Conservation (phyloP, 192 early-diverging fungal species). For the Linnemannia zychae region DNA sequence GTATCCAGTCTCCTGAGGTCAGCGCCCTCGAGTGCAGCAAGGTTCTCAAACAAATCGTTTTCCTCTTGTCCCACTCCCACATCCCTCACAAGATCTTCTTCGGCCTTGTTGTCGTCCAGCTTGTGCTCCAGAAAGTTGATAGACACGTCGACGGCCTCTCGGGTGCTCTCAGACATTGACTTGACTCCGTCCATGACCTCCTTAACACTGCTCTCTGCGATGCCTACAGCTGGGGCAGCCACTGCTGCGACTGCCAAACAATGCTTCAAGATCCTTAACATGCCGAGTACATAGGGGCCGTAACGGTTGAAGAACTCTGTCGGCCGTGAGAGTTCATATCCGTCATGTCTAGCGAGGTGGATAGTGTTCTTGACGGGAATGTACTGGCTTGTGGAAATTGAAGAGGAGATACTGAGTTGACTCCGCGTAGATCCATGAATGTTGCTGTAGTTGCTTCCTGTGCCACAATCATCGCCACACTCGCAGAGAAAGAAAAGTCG, state of each 20-base stretch:
- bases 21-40: constrained; percentile 28
- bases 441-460: not conserved
- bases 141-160: constrained; percentile 1
- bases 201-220: not conserved
- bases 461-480: constrained; percentile 1
- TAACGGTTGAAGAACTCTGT: constrained; percentile 23
- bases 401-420: not conserved
- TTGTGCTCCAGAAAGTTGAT: constrained; percentile 15
- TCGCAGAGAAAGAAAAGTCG: constrained; percentile 23
- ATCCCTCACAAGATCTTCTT: not conserved
- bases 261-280: constrained; percentile 12
- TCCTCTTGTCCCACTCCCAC: not conserved
- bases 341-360: constrained; percentile 20
- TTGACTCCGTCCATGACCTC: not conserved
- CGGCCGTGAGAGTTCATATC: constrained; percentile 8
- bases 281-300: constrained; percentile 8
- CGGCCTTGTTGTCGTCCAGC: not conserved
- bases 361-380: not conserved
- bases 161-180: not conserved
- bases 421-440: too few relatives aligned
- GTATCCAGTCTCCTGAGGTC: constrained; percentile 13
- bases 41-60: not conserved
- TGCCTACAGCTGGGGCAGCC: not conserved
- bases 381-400: not conserved
- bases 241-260: not conserved